Evolutionary conservation across 2,329 filamentous ascomycete genomes (phyloP), one percentile per base, ranked within the genome.

Genomic region (Teratosphaeria pseudoeucalypti): DNA sequence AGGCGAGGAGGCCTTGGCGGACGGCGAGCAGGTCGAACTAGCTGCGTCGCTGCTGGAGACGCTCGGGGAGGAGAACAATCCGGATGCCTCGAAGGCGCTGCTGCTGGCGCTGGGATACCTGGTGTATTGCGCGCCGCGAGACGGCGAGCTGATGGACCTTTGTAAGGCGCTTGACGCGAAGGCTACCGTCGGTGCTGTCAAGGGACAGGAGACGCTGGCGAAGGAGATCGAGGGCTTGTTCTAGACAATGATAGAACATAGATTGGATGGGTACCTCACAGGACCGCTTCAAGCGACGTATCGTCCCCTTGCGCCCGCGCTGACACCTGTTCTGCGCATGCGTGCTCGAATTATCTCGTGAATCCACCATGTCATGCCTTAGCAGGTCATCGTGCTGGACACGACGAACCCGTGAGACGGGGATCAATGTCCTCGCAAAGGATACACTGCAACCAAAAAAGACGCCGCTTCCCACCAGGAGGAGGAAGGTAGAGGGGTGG

Each of bases 11-110:
- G 77, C 75, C 0, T 72, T 96, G 2, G 77, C 84, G 0, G 87
- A 90, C 43, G 82, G 80, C 2, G 85, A 88, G 60, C 87, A 94
- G 69, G 83, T 95, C 1, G 91, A 96, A 72, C 77, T 97, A 5
- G 84, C 88, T 0, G 92, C 92, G 0, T 88, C 89, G 0, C 75
- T 94, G 7, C 76, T 96, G 1, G 91, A 96, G 73, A 87, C 88
- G 1, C 83, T 92, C 0, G 72, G 71, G 19, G 73, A 74, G 6
- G 81, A 84, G 61, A 73, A 73, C 54, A 70, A 65, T 39, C 61
- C 61, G 29, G 91, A 96, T 67, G 88, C 88, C 0, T 73, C 92
- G 14, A 88, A 88, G 68, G 90, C 90, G 0, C 84, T 92, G 72
- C 67, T 96, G 37, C 78, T 91, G 16, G 87, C 88, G 1, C 72